phyloP scores from a whole-genome alignment of 257 asterid species.

The Mentha longifolia region DNA sequence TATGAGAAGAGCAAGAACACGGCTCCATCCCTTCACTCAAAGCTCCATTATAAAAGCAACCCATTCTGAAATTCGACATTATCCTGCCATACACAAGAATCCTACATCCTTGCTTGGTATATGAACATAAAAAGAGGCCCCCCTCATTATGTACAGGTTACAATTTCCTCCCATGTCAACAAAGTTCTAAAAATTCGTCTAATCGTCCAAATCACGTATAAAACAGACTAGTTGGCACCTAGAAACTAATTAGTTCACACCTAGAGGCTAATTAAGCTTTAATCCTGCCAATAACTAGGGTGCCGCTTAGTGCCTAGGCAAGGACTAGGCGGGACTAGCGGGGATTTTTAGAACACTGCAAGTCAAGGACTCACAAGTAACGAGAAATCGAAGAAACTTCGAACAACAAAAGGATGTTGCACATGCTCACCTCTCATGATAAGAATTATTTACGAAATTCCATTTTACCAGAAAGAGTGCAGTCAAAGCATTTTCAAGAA shows the following conservation, averaged over 20 bases:
- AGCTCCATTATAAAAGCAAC: conserved; percentile 27
- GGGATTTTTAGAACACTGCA: too few species aligned
- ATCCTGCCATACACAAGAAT: not conserved
- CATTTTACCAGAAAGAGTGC: not conserved
- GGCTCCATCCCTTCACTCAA: conserved; percentile 38
- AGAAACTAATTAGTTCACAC: too few species aligned
- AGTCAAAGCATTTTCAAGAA: not conserved
- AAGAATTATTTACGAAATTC: not conserved
- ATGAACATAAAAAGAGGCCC: not conserved
- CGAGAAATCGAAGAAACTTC: not conserved
- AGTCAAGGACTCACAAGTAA: not conserved
- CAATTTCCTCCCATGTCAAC: not conserved
- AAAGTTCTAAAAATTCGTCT: too few species aligned
- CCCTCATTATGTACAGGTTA: not conserved
- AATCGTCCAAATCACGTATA: too few species aligned
- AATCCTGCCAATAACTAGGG: too few species aligned
- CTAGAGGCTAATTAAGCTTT: too few species aligned
- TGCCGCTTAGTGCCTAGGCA: too few species aligned
- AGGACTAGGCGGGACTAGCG: too few species aligned
- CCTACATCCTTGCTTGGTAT: not conserved
- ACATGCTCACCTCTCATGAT: not conserved
- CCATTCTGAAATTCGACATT: not conserved
- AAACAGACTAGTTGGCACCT: too few species aligned
- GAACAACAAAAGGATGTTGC: not conserved
- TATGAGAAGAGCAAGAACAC: conserved; percentile 39